Conservation (phyloP, 768 basidiomycete species). For the Panaeolus papilionaceus region DNA sequence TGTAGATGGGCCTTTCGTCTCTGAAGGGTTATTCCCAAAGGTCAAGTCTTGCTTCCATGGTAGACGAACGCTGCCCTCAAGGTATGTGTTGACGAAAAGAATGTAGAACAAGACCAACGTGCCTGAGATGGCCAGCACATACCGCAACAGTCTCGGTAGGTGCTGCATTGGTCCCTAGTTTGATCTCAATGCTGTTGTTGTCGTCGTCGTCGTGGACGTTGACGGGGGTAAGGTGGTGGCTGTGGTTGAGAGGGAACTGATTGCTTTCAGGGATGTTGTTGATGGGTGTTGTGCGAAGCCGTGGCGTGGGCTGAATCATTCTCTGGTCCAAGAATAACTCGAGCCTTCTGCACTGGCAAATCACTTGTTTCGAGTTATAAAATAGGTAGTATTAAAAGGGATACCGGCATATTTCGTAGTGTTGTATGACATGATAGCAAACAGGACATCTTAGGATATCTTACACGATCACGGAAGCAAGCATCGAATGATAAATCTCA, state of each 20-base stretch:
- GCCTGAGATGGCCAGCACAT: background rate
- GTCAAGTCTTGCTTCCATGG: background rate
- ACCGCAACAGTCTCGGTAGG: background rate
- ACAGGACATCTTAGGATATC: no score
- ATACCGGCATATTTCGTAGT: no score
- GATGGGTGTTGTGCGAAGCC: background rate
- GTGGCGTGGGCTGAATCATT: background rate
- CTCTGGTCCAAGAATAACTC: no score
- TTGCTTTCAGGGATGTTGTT: background rate
- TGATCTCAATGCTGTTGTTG: background rate
- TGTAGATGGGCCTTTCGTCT: background rate
- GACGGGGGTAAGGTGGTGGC: background rate
- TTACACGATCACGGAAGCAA: no score
- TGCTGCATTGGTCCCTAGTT: background rate
- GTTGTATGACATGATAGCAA: no score
- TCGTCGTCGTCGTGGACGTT: background rate
- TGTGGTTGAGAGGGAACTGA: background rate
- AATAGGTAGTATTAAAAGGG: no score
- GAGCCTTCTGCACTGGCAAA: no score
- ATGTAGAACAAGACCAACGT: conserved; percentile 1
- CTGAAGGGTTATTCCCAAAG: background rate
- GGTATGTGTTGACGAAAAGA: background rate
- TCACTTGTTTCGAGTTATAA: no score
- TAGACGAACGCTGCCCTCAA: background rate
- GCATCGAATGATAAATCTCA: no score